Percentiles rank a stretch among this genome's conserved stretches.
These are phyloP conservation scores for Aspergillus ostianus DNA, from an alignment of 495 filamentous ascomycete species.

Conservation along the genomic window DNA sequence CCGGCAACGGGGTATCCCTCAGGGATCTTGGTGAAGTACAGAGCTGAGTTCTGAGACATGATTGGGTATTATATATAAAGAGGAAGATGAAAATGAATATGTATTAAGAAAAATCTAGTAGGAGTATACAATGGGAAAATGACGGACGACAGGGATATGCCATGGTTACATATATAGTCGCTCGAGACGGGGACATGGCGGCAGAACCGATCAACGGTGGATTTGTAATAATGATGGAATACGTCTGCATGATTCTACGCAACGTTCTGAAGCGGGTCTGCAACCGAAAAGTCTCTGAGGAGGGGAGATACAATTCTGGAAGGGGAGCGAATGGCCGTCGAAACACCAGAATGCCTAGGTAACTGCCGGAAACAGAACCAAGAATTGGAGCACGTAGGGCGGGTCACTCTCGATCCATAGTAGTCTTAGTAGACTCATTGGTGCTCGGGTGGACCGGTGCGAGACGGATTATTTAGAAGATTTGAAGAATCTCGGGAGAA, in stretches of 20 bases:
- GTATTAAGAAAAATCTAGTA: constrained; percentile 1
- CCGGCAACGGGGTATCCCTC: constrained; percentile 66
- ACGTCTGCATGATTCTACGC: neutral
- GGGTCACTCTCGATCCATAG: too few species aligned
- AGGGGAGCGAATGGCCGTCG: neutral
- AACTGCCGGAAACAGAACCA: constrained; percentile 5
- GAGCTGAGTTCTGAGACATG: constrained; percentile 64
- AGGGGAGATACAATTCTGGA: constrained; percentile 1
- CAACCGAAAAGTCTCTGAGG: neutral
- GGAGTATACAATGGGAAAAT: neutral
- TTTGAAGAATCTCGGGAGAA: neutral
- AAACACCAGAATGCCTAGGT: constrained; percentile 7
- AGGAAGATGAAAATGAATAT: constrained; percentile 1
- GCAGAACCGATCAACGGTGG: constrained; percentile 2
- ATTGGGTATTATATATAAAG: constrained; percentile 11
- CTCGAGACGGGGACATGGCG: neutral
- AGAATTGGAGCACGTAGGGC: neutral
- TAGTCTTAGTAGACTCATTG: neutral
- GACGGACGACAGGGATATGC: neutral
- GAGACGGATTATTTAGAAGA: neutral
- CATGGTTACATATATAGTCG: neutral
- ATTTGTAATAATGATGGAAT: neutral
- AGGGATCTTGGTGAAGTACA: constrained; percentile 77
- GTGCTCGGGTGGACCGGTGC: neutral
- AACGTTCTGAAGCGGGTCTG: neutral